Base-by-base conservation (phyloP, 2,329 filamentous ascomycete genomes). In the Penicillium sp. region DNA sequence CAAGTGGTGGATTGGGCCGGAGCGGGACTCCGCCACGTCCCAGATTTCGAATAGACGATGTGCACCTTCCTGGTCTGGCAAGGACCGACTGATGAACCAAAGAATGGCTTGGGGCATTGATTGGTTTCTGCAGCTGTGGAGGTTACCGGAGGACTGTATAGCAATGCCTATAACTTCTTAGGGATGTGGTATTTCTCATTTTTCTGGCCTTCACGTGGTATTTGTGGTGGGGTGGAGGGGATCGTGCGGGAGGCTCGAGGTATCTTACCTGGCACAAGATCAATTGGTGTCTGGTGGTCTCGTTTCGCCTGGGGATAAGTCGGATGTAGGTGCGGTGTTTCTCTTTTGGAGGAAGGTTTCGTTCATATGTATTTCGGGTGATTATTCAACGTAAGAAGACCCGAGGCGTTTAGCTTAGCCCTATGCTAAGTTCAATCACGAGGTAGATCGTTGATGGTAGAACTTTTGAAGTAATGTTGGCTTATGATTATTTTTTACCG, bases 11-110 rank as follows among this genome's bases (percentile, higher is more conserved):
- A 42, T 42, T 49, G 29, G 45, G 42, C 42, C 51, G 54, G 54
- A 50, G 44, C 42, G 51, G 52, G 47, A 57, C 57, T 62, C 57
- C 55, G 56, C 53, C 46, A 33, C 51, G 18, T 45, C 44, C 51
- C 50, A 44, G 45, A 45, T 16, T 54, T 54, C 43, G 46, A 42
- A 18, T 21, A 21, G n/a, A 21, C n/a, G 24, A 36, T 16, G 18
- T 47, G 52, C 56, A 61, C 60, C 57, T 61, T 58, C 59, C 59
- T 53, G 50, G 45, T 54, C 36, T 48, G 57, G 57, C 49, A 60
- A 48, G 47, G 47, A 49, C 45, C 53, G 24, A 16, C 21, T 16
- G 33, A 21, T 47, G 41, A 42, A 42, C 41, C 41, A 28, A 28
- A 42, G 16, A 39, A 39, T 51, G 53, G 49, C 41, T 51, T 53